These are phyloP conservation scores for Pseudogymnoascus sp. DNA, from an alignment of 2,329 filamentous ascomycete genomes.

Conservation along the genomic window DNA sequence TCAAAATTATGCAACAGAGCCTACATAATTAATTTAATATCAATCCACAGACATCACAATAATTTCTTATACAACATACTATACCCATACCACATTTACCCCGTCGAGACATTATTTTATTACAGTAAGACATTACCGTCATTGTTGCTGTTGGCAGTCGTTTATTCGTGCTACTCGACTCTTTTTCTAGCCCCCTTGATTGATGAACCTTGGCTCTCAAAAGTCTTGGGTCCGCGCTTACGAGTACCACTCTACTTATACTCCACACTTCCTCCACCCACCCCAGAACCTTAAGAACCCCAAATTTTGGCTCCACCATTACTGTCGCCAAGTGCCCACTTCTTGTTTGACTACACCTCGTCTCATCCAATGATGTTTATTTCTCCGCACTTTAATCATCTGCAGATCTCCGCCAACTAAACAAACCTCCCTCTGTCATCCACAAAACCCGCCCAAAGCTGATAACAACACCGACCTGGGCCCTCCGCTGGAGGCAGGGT, in stretches of 20 bases:
- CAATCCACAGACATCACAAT: background rate
- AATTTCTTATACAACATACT: background rate
- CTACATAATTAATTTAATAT: background rate
- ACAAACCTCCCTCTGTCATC: conserved; percentile 5
- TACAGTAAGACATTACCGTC: background rate
- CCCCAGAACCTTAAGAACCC: conserved; percentile 6
- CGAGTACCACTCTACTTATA: background rate
- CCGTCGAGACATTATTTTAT: background rate
- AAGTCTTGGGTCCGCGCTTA: conserved; percentile 1
- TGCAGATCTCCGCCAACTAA: conserved; percentile 2
- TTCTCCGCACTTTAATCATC: conserved; percentile 6
- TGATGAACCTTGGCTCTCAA: background rate
- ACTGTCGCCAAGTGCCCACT: background rate
- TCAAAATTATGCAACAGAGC: background rate
- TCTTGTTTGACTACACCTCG: background rate
- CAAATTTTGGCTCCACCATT: conserved; percentile 7
- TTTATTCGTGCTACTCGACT: background rate
- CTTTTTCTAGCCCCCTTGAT: background rate
- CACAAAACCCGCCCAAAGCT: conserved; percentile 1
- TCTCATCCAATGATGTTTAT: conserved; percentile 3
- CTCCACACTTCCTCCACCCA: conserved; percentile 4
- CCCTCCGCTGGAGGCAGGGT: conserved; percentile 7
- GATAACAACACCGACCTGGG: conserved; percentile 3
- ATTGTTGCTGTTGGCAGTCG: background rate
- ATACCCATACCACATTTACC: background rate